Base-by-base conservation (phyloP, 116 monocot species). In the Trichopus zeylanicus region DNA sequence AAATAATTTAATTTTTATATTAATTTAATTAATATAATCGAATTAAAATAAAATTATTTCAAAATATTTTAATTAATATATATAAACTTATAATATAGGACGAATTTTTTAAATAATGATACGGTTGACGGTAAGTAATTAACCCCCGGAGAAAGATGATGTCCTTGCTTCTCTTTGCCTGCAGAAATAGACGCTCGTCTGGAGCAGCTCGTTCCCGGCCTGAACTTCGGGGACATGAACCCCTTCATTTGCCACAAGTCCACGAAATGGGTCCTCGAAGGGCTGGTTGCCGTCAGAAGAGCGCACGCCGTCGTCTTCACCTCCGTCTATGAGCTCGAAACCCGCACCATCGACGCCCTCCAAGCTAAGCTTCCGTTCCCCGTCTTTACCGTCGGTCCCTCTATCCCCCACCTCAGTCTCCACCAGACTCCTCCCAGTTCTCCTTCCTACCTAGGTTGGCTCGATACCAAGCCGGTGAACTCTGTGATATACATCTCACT, bases 401-500 rank as follows among this genome's bases (percentile, higher is more conserved):
- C 56, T 35, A 77, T 91, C 53, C 91, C 82, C 11, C 77, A 69
- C 59, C 48, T 66, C 54, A 47, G 8, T 10, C 71, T 71, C 9
- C 19, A 61, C 39, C 25, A 51, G 10, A 54, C 32, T 6, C 57
- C 18, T 3, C 34, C 12, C 32, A 38, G 31, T 1, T 4, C 9
- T 37, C 23, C 7, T n/a, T n/a, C n/a, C 35, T 73, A 78, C 67
- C 23, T 75, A 10, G 24, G 9, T 21, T 87, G 91, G 91, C 64
- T 92, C 2, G 81, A 83, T 51, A 64, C 60, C 0, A 83, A 87
- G 38, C 66, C 69, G 4, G 21, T 58, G 1, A 55, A 35, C 24
- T 84, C 92, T 1, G 87, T 92, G 1, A 68, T 87, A 0, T 92
- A 92, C 54, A 63, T 87, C 26, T 91, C 91, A 0, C 13, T 86